Evolutionary conservation across 225 moss, liverwort and hornwort genomes (phyloP).

Genomic region (Neckera pumila): DNA sequence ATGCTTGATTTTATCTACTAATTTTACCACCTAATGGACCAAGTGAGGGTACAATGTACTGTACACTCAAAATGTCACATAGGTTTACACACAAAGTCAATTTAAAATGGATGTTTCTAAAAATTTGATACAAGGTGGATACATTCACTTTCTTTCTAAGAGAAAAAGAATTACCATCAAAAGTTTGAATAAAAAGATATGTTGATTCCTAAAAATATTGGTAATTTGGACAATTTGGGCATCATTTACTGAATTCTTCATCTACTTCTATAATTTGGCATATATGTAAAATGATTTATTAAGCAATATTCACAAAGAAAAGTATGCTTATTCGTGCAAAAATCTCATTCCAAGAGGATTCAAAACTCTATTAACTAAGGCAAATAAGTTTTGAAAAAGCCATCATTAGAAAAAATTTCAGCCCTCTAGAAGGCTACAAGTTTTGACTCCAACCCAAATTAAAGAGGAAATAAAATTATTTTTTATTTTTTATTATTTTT

Average conservation of each 20-base stretch:
- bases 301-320: background rate
- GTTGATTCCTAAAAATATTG: fast-evolving
- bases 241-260: background rate
- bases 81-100: background rate
- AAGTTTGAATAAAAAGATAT: background rate
- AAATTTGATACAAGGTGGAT: background rate
- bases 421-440: too few species aligned
- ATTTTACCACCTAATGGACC: fast-evolving
- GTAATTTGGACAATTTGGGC: fast-evolving
- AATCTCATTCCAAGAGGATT: background rate
- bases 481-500: too few species aligned
- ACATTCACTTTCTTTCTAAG: fast-evolving
- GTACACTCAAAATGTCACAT: fast-evolving
- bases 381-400: fast-evolving
- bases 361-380: background rate
- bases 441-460: too few species aligned
- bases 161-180: background rate
- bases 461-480: too few species aligned
- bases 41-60: fast-evolving
- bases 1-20: background rate
- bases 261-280: background rate
- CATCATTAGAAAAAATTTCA: too few species aligned
- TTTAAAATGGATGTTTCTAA: background rate
- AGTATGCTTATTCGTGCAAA: background rate
- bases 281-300: fast-evolving